Evolutionary conservation across 169 alveolate genomes (phyloP).

Genomic region (Plasmodium berghei): DNA sequence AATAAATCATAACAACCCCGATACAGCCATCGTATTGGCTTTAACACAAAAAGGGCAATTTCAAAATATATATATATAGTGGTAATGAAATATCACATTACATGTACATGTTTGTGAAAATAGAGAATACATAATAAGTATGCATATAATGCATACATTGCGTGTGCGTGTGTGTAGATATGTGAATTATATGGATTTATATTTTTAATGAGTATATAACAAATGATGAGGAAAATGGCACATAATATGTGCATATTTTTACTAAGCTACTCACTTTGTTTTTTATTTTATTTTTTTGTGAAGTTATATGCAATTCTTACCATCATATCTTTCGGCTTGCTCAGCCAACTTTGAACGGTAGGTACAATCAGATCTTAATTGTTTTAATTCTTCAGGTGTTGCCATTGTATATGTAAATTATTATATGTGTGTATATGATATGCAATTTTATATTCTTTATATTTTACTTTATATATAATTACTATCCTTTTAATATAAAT

Average conservation of each 20-base stretch:
- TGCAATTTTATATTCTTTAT: no score
- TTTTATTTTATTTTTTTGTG: not conserved
- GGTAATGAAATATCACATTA: not conserved
- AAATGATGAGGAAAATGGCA: no score
- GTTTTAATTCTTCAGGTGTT: conserved; percentile 71
- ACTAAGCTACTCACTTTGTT: not conserved
- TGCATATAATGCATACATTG: not conserved
- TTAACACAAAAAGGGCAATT: not conserved
- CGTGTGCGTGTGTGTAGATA: not conserved
- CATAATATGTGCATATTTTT: no score
- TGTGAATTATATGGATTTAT: not conserved
- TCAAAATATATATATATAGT: not conserved
- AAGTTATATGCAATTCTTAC: conserved; percentile 89
- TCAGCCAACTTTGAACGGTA: conserved; percentile 98
- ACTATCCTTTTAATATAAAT: not conserved
- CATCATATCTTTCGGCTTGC: conserved; percentile 99
- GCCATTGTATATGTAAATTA: conserved; percentile 35
- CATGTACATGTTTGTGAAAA: not conserved
- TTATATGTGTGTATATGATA: conserved; percentile 1
- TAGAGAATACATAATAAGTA: no score
- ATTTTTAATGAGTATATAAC: not conserved
- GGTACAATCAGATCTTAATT: conserved; percentile 84
- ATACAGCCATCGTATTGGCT: not conserved
- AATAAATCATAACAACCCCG: not conserved
- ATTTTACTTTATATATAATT: not conserved